A percentile compares a stretch with the other conserved stretches of the same genome.
Conservation (phyloP, 129 eudicot genomes). For the Apium graveolens region DNA sequence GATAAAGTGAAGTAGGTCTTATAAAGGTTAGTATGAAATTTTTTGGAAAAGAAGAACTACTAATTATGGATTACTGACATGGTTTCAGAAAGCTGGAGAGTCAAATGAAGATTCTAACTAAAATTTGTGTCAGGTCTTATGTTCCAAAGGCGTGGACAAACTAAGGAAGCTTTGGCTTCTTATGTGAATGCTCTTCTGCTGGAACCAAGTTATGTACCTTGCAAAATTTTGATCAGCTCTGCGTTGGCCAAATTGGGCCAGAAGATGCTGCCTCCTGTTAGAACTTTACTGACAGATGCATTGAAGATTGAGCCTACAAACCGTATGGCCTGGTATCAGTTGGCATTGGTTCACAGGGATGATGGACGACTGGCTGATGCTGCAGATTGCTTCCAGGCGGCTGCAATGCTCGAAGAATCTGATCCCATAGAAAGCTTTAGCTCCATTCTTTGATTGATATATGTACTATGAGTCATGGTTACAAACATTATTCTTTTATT, state of each 20-base stretch:
- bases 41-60: background rate
- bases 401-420: slow-evolving; percentile 89
- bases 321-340: slow-evolving; percentile 76
- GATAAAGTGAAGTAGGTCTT: background rate
- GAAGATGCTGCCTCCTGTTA: slow-evolving; percentile 64
- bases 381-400: slow-evolving; percentile 89
- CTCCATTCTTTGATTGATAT: slow-evolving; percentile 32
- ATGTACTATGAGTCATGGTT: slow-evolving; percentile 2
- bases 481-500: slow-evolving; percentile 26
- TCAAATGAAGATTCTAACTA: background rate
- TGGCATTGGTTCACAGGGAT: slow-evolving; percentile 69
- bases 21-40: background rate
- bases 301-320: slow-evolving; percentile 72
- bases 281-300: slow-evolving; percentile 82
- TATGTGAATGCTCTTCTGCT: slow-evolving; percentile 62
- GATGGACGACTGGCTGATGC: slow-evolving; percentile 89
- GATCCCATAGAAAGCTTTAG: slow-evolving; percentile 83
- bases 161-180: slow-evolving; percentile 59
- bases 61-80: background rate
- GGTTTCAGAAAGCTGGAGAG: background rate
- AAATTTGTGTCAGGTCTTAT: slow-evolving; percentile 42
- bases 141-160: slow-evolving; percentile 60
- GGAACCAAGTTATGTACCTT: slow-evolving; percentile 68
- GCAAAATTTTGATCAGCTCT: slow-evolving; percentile 62
- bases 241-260: slow-evolving; percentile 47